Base-by-base conservation (phyloP, 176 grass and related monocot species). In the Cenchrus purpureus region DNA sequence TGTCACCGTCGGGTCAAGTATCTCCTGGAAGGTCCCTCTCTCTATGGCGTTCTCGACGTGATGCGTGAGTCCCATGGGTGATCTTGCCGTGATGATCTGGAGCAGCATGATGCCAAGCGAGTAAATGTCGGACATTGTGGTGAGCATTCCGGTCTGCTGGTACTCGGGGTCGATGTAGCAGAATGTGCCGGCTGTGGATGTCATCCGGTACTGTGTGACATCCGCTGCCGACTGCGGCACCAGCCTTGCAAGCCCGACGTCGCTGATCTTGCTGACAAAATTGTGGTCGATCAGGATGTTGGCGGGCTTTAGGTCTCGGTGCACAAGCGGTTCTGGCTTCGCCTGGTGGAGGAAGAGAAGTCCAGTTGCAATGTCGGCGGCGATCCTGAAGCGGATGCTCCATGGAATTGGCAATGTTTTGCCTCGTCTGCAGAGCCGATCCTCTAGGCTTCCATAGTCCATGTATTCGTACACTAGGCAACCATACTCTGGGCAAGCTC, bases 131-230 rank as follows among this genome's bases (percentile, higher is more conserved):
- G 93, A 98, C 63, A 93, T 95, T 2, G 93, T 95, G 19, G 91
- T 90, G 16, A 95, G 89, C 93, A 95, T 95, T 25, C 95, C 95
- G 1, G 93, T 93, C 86, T 98, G 91, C 86, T 98, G 95, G 82
- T 98, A 98, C 79, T 98, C 95, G 0, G 95, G 95, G 73, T 98
- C 95, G 10, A 98, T 98, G 83, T 98, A 98, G 80, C 93, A 98
- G 75, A 98, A 90, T 10, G 95, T 98, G 7, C 95, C 93, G 0
- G 93, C 93, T 1, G 95, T 88, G 11, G 95, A 89, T 4, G 95
- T 98, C 89, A 98, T 95, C 87, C 95, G 54, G 86, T 95, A 98
- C 73, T 93, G 91, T 0, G 95, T 98, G 12, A 85, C 91, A 40
- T 92, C 85, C 1, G 87, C 83, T 52, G 86, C 86, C 13, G 92